These are phyloP conservation scores for Collybia nuda DNA, from an alignment of 768 basidiomycete genomes.

Conservation along the genomic window DNA sequence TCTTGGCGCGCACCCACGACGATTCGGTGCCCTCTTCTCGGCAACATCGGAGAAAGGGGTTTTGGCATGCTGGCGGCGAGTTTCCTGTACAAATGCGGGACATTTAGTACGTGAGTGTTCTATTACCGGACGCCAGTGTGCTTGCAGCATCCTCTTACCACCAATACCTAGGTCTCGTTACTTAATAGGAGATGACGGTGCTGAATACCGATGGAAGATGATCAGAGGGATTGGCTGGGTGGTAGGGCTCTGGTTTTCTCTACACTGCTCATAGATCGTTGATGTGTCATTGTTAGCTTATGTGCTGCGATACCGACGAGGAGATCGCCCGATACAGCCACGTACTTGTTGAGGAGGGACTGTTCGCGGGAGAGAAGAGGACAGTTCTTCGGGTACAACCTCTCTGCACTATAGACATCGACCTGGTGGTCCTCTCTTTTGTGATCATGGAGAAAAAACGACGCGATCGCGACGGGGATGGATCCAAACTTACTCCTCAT, in stretches of 20 bases:
- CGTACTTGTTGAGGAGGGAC: slow-evolving; percentile 36
- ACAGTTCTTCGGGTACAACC: slow-evolving; percentile 46
- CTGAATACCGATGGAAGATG: slow-evolving; percentile 51
- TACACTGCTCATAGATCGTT: not conserved
- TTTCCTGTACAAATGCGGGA: slow-evolving; percentile 41
- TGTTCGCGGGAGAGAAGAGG: slow-evolving; percentile 48
- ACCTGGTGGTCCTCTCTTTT: slow-evolving; percentile 54
- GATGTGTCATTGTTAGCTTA: slow-evolving; percentile 29
- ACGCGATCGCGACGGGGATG: slow-evolving; percentile 36
- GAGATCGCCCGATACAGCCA: slow-evolving; percentile 42
- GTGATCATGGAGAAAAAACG: slow-evolving; percentile 56
- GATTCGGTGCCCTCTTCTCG: slow-evolving; percentile 37
- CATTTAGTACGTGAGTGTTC: slow-evolving; percentile 40
- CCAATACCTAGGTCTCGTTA: slow-evolving; percentile 37
- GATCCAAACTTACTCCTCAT: slow-evolving; percentile 20
- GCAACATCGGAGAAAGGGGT: slow-evolving; percentile 21
- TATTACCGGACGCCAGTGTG: slow-evolving; percentile 1
- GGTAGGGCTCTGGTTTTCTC: slow-evolving; percentile 25
- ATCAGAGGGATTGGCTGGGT: slow-evolving; percentile 36
- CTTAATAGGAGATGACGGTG: slow-evolving; percentile 48
- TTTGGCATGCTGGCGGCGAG: slow-evolving; percentile 32
- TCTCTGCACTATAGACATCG: slow-evolving; percentile 42
- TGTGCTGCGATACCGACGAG: slow-evolving; percentile 30
- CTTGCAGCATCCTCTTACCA: slow-evolving; percentile 1
- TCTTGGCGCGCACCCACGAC: slow-evolving; percentile 39